Evolutionary conservation across 306 rosid genomes (phyloP), one percentile per base, ranked within the genome.

Genomic region (Dalbergia cultrata): DNA sequence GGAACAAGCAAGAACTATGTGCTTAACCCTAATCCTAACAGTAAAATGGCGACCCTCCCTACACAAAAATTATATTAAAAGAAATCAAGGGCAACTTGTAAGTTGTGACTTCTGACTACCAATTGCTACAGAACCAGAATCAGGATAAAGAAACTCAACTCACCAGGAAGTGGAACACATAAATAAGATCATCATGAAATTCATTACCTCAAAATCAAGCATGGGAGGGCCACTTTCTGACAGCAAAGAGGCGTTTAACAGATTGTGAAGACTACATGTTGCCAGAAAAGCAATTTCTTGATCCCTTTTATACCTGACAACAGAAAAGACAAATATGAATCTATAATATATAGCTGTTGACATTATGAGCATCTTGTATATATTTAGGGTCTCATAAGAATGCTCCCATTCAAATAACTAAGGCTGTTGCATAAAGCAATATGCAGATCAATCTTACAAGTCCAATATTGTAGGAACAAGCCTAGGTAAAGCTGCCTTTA

Each of bases 221-320:
- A 95, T 82, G 57, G 97, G 98, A 85, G 98, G 97, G 61, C 98
- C 98, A 81, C 90, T 92, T 81, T 95, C 97, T 13, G 98, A 89
- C 22, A 87, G 86, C 82, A 95, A 81, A 79, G 97, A 87, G 63
- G 94, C 91, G 81, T 83, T 85, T 87, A 95, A 91, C 83, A 95
- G 88, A 85, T 88, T 90, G 79, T 95, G 87, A 80, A 95, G 97
- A 90, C 98, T 92, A 72, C 90, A 87, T 39, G 98, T 95, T 66
- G 97, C 93, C 77, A 95, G 75, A 66, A 89, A 91, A 60, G 97
- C 89, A 70, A 90, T 80, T 72, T 95, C 95, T 74, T 87, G 98
- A 80, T 92, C 97, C 83, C 86, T 92, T 85, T 90, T 95, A 84
- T 95, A 92, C 86, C 98, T 95, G 85, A 81, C 45, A 78, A 80